Base-by-base conservation (phyloP, 352 stramenopile genomes). In the Phytopythium mirpurense region DNA sequence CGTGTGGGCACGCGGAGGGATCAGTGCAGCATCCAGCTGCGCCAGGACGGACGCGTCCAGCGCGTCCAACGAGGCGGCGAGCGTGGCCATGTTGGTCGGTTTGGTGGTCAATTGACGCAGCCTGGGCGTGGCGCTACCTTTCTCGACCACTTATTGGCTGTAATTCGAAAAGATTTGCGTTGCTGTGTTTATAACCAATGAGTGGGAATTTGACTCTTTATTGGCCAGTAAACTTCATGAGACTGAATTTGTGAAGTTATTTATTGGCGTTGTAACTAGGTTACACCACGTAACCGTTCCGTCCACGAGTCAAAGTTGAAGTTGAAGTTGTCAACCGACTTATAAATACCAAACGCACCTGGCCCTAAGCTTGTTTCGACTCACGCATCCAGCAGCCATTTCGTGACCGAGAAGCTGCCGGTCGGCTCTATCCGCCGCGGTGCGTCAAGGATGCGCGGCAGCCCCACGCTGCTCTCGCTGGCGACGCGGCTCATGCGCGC, bases 321-420 rank as follows among this genome's bases (percentile, higher is more conserved):
- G 40, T 31, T 41, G 34, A 2, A 11, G 14, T n/a, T n/a, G n/a
- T n/a, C n/a, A n/a, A n/a, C n/a, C n/a, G n/a, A n/a, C n/a, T n/a
- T n/a, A n/a, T n/a, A n/a, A n/a, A n/a, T n/a, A n/a, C n/a, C n/a
- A n/a, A n/a, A n/a, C n/a, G n/a, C n/a, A n/a, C n/a, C 14, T 44
- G n/a, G 11, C n/a, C 38, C 53, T 55, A 36, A 59, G 55, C 27
- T 48, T 46, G 15, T n/a, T 54, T 41, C 40, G 0, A 29, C 35
- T n/a, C 29, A 67, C 10, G 29, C 51, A 8, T 60, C 52, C 18
- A 71, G 43, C 37, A 61, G 51, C 65, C 65, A 77, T 42, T 77
- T 77, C 44, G 65, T 77, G 27, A 77, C 54, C 16, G 68, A 77
- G 57, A 77, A 77, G 41, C 61, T 62, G 14, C 50, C 43, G 9